Conservation (phyloP, 441 rosid species). For the Pelargonium citronellum region DNA sequence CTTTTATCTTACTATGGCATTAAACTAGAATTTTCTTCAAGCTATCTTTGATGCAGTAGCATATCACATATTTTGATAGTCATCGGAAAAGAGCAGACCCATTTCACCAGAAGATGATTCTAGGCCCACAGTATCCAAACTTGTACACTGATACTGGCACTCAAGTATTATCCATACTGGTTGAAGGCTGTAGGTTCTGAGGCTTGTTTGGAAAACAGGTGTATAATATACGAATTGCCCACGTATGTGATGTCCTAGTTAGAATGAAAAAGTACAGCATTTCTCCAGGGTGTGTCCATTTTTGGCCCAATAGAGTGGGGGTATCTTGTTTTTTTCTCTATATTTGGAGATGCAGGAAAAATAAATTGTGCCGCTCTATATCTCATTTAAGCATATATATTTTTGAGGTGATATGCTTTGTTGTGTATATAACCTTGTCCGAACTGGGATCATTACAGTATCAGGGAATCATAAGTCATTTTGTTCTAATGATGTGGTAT, state of each 20-base stretch:
- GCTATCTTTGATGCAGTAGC: neutral
- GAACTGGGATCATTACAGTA: neutral
- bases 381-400: neutral
- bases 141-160: neutral
- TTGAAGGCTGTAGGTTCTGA: neutral
- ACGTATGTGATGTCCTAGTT: neutral
- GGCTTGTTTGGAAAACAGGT: neutral
- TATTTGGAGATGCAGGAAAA: neutral
- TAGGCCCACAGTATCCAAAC: neutral
- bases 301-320: neutral
- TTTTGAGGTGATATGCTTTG: constrained; percentile 6
- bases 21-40: neutral
- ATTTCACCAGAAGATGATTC: neutral
- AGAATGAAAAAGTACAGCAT: neutral
- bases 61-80: neutral
- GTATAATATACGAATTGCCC: neutral
- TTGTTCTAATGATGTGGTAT: neutral
- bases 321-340: neutral
- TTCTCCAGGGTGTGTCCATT: neutral
- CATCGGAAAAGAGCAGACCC: neutral
- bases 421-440: neutral
- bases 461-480: neutral
- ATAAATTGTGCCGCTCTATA: neutral
- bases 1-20: neutral
- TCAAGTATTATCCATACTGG: neutral